Evolutionary conservation across 441 rosid genomes (phyloP), one percentile per base, ranked within the genome.

Genomic region (Pelargonium citronellum): DNA sequence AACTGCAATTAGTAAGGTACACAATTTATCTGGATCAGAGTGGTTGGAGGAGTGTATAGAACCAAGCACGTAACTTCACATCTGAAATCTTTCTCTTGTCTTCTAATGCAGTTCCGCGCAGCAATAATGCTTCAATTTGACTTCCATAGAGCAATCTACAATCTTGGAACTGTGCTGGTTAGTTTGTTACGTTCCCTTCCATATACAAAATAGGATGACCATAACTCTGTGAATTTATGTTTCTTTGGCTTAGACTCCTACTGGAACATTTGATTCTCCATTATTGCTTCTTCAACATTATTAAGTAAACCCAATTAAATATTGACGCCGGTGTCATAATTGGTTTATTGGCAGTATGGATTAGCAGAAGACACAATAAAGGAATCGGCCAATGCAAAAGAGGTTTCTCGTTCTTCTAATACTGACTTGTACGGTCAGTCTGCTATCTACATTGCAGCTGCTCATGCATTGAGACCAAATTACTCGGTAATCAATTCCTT

Each of bases 131-230:
- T 92, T 85, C 99, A 95, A 67, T 95, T 92, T 81, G 98, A 92
- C 81, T 95, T 95, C 77, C 99, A 95, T 79, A 81, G 98, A 82
- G 99, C 96, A 75, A 95, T 92, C 67, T 90, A 92, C 89, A 92
- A 95, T 82, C 97, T 92, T 34, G 99, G 99, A 82, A 95, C 99
- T 73, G 99, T 95, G 74, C 79, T 95, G 95, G 99, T 92, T 30
- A 82, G 89, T 83, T 79, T 72, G 3, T 43, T 51, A 46, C 55
- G 64, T 84, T 68, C 69, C 66, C 53, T 24, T 69, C 66, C 17
- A 51, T 73, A 68, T 27, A 61, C 53, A 71, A 13, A 58, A 41
- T 34, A 43, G 67, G 4, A 16, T 67, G 64, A 63, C 64, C 58
- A 1, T 47, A 15, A 19, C 7, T 17, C 10, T 49, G 67, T 43